Conservation (phyloP, 306 rosid genomes). For the Lithocarpus polystachyus region DNA sequence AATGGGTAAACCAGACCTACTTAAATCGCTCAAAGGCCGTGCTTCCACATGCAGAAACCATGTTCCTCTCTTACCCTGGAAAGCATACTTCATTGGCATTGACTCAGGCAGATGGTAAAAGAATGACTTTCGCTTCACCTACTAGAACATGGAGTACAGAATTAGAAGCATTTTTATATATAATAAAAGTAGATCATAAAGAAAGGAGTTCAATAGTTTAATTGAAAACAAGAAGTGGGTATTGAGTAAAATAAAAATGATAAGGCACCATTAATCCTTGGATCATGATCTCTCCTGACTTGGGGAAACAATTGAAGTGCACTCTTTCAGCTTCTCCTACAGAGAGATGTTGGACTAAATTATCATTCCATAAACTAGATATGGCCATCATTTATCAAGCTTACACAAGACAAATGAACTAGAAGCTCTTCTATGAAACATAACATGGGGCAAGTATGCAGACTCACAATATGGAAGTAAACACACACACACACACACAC, state of each 20-base stretch:
- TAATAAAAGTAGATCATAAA: conserved; percentile 12
- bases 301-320: conserved; percentile 56
- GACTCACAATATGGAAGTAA: background rate
- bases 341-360: conserved; percentile 16
- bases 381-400: background rate
- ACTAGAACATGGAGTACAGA: conserved; percentile 15
- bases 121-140: conserved; percentile 60
- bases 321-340: conserved; percentile 68
- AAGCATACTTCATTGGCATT: conserved; percentile 41
- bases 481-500: background rate
- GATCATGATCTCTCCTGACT: conserved; percentile 62
- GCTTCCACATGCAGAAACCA: conserved; percentile 73
- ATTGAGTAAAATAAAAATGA: conserved; percentile 2
- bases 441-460: background rate
- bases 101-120: conserved; percentile 66
- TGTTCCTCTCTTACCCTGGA: conserved; percentile 36
- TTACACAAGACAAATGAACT: no score
- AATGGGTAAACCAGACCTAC: conserved; percentile 18
- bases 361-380: conserved; percentile 2
- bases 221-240: background rate
- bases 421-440: no score
- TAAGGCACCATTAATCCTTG: conserved; percentile 58
- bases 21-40: conserved; percentile 14
- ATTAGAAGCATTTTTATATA: background rate
- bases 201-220: background rate